These are phyloP conservation scores for Microbotryomycetes sp. DNA, from an alignment of 1,284 basidiomycete genomes.

Conservation along the genomic window DNA sequence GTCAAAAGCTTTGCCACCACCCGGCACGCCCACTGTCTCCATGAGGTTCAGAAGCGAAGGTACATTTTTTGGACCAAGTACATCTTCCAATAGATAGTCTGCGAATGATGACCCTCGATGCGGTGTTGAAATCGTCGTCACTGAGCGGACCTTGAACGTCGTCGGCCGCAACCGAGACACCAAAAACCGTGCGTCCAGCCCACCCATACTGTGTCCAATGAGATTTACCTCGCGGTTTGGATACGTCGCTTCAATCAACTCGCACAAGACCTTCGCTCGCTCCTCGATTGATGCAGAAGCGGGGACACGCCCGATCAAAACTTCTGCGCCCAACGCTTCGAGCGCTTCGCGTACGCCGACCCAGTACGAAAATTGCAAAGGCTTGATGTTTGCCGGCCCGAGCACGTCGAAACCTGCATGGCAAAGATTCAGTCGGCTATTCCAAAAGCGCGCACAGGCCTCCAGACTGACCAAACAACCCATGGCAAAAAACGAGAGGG, in stretches of 20 bases:
- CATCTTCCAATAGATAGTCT: conserved; percentile 76
- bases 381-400: conserved; percentile 53
- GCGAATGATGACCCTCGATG: conserved; percentile 91
- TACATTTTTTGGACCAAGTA: conserved; percentile 55
- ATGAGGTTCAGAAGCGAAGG: conserved; percentile 54
- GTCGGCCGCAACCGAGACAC: conserved; percentile 44
- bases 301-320: conserved; percentile 84
- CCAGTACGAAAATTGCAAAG: conserved; percentile 85
- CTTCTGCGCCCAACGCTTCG: conserved; percentile 77
- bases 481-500: conserved; percentile 88
- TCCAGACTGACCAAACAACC: conserved; percentile 73
- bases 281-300: conserved; percentile 61
- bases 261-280: conserved; percentile 76
- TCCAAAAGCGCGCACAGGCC: neutral
- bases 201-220: conserved; percentile 93
- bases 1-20: conserved; percentile 85
- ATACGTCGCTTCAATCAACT: conserved; percentile 67
- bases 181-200: conserved; percentile 84
- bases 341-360: conserved; percentile 86
- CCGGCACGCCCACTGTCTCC: conserved; percentile 68
- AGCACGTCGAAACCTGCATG: conserved; percentile 46
- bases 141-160: conserved; percentile 57
- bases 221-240: conserved; percentile 77
- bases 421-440: conserved; percentile 52
- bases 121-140: conserved; percentile 88